Evolutionary conservation across 2,329 filamentous ascomycete species (phyloP).

Genomic region (Fusarium secorum): DNA sequence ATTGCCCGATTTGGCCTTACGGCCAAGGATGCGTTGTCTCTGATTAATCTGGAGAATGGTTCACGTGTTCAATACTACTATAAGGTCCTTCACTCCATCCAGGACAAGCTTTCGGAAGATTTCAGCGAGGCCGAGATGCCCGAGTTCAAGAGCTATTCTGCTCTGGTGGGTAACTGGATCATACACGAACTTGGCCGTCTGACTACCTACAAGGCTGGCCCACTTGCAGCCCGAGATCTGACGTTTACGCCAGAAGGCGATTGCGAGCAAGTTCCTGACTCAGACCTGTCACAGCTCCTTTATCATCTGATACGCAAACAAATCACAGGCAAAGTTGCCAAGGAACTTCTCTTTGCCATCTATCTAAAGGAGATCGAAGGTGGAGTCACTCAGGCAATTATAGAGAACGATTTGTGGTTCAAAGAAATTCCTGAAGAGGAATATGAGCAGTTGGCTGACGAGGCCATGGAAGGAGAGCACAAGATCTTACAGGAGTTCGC

Average conservation of each 20-base stretch:
- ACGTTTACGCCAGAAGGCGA: constrained; percentile 56
- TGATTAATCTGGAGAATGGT: constrained; percentile 80
- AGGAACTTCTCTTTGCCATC: constrained; percentile 63
- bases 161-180: constrained; percentile 70
- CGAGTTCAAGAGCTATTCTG: constrained; percentile 50
- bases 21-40: constrained; percentile 81
- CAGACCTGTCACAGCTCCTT: constrained; percentile 60
- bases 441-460: constrained; percentile 57
- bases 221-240: constrained; percentile 46
- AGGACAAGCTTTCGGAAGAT: constrained; percentile 42
- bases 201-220: constrained; percentile 58
- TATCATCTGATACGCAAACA: constrained; percentile 55
- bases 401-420: constrained; percentile 62
- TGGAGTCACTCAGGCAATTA: constrained; percentile 55
- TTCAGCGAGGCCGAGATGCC: constrained; percentile 23
- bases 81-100: constrained; percentile 64
- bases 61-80: constrained; percentile 84
- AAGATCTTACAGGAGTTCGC: constrained; percentile 57
- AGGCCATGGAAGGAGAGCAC: constrained; percentile 56
- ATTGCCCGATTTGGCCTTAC: constrained; percentile 72
- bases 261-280: constrained; percentile 55
- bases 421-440: constrained; percentile 57
- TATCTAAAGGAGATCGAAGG: constrained; percentile 57
- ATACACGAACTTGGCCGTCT: constrained; percentile 78
- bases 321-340: constrained; percentile 66